Base-by-base conservation (phyloP, 1,284 basidiomycete genomes). In the Trichosporon ovoides region DNA sequence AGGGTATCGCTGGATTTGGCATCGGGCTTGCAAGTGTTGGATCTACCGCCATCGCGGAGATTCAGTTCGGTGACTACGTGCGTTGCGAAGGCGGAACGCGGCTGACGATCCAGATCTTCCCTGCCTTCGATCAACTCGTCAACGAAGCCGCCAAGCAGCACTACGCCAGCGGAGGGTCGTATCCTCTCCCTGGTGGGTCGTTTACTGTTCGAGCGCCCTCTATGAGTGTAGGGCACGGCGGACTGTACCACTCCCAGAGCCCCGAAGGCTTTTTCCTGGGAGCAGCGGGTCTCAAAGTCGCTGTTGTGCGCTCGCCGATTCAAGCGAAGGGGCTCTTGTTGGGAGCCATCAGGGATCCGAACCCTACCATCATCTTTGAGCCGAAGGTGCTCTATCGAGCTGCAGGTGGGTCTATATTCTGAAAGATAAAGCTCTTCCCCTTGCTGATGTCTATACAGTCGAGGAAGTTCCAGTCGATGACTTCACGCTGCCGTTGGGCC, bases 91-190 rank as follows among this genome's bases (percentile, higher is more conserved):
- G 12, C 22, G 19, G 10, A 1, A 19, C 14, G 28, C 13, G 16
- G 2, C 52, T 35, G 18, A 53, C 56, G 1, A 1, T 13, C 2
- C 55, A 93, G 72, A 92, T 93, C 59, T 91, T 81, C 71, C 91
- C 91, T 7, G 91, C 91, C 0, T 95, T 95, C 71, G 92, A 95
- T 70, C 90, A 92, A 87, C 81, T 97, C 35, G 91, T 97, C 50
- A 97, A 96, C 68, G 93, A 97, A 78, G 93, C 92, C 2, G 92
- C 94, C 38, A 97, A 97, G 77, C 87, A 89, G 68, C 83, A 90
- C 49, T 97, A 92, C 72, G 87, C 92, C 14, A 91, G 89, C 13
- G 91, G 89, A 18, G 91, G 91, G 0, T 82, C 84, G 55, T 95
- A 86, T 76, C 73, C 74, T 6, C 66, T 68, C 3, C 51, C 58